phyloP scores from a whole-genome alignment of 202 grass and related monocot species.

The Eragrostis tef region DNA sequence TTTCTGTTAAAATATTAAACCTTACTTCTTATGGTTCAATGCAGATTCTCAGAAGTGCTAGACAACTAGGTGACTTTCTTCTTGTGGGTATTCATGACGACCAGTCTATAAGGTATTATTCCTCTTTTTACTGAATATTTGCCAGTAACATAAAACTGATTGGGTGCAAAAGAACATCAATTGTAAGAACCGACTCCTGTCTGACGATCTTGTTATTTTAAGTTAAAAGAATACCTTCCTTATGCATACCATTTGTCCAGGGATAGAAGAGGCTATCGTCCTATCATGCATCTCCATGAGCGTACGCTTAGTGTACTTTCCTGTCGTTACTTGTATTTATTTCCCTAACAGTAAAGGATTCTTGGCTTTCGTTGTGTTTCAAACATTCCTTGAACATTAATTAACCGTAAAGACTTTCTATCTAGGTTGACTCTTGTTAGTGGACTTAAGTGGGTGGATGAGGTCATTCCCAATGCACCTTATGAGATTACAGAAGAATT shows the following conservation, averaged over 20 bases:
- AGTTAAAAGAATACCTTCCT: slow-evolving; percentile 35
- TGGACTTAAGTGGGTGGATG: slow-evolving; percentile 93
- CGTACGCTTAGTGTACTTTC: slow-evolving; percentile 85
- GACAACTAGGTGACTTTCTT: slow-evolving; percentile 85
- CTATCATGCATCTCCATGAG: slow-evolving; percentile 89
- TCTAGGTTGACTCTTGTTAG: slow-evolving; percentile 81
- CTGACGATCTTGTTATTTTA: slow-evolving; percentile 20
- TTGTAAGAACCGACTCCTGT: slow-evolving; percentile 23
- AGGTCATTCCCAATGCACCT: slow-evolving; percentile 76
- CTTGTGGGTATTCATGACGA: slow-evolving; percentile 91
- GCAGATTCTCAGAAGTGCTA: slow-evolving; percentile 86
- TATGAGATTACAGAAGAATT: slow-evolving; percentile 93
- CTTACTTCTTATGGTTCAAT: slow-evolving; percentile 40
- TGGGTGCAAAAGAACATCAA: background rate
- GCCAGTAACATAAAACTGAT: background rate
- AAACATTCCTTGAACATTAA: slow-evolving; percentile 15
- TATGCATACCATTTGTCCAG: slow-evolving; percentile 54
- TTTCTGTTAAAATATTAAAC: slow-evolving; percentile 22
- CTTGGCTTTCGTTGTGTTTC: background rate
- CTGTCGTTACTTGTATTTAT: slow-evolving; percentile 66
- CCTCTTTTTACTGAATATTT: slow-evolving; percentile 15
- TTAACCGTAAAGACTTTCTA: slow-evolving; percentile 1
- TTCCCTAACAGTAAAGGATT: background rate
- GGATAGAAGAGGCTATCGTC: slow-evolving; percentile 65
- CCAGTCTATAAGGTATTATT: slow-evolving; percentile 67